phyloP scores from a whole-genome alignment of 2,329 filamentous ascomycete genomes.

The Ascochyta lentis region DNA sequence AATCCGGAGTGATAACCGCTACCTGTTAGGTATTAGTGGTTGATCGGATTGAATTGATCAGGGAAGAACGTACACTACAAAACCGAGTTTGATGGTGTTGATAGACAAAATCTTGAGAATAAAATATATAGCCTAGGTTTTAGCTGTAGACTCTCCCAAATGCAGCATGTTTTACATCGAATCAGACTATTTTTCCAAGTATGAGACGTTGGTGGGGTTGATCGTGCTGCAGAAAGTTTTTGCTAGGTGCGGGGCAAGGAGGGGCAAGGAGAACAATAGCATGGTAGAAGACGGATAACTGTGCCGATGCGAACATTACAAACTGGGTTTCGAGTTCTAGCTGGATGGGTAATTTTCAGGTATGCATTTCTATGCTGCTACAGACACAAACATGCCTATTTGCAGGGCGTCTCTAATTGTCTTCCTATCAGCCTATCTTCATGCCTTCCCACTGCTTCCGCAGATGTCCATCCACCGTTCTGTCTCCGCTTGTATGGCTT shows the following conservation, averaged over 20 bases:
- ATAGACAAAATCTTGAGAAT: background rate
- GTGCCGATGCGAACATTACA: too few species aligned
- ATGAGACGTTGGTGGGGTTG: too few species aligned
- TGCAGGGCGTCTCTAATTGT: background rate
- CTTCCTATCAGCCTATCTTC: background rate
- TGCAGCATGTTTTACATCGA: background rate
- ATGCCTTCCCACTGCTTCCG: constrained; percentile 55
- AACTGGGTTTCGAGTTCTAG: too few species aligned
- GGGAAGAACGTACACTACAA: constrained; percentile 1
- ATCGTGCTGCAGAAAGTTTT: too few species aligned
- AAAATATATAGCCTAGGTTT: too few species aligned
- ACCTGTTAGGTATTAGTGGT: background rate
- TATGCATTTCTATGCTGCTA: too few species aligned
- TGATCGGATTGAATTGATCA: constrained; percentile 1
- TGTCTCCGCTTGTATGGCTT: constrained; percentile 51
- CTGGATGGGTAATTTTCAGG: too few species aligned
- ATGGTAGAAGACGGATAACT: too few species aligned
- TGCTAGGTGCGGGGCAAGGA: too few species aligned
- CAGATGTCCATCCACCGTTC: constrained; percentile 59
- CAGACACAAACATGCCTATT: too few species aligned
- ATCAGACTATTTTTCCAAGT: background rate
- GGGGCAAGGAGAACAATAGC: too few species aligned
- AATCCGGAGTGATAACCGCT: constrained; percentile 20
- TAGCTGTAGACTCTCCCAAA: too few species aligned
- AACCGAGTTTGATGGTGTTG: background rate